Conservation (phyloP, 148 eudicot species). For the Nepenthes gracilis region DNA sequence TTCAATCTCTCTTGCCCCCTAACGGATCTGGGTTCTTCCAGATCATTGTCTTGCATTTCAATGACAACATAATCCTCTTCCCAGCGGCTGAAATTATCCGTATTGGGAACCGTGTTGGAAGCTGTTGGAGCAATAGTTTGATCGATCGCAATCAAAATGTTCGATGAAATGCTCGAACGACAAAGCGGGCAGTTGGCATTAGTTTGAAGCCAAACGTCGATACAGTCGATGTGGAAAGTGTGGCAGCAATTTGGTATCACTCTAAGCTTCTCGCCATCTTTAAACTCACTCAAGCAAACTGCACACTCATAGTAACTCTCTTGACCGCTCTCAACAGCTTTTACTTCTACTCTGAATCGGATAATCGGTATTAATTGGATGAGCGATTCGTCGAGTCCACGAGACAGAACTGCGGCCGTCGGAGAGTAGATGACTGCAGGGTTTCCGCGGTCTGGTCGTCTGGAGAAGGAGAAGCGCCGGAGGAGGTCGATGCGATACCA, state of each 20-base stretch:
- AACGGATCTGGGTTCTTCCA: slow-evolving; percentile 21
- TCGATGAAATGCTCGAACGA: slow-evolving; percentile 47
- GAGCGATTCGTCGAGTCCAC: slow-evolving; percentile 60
- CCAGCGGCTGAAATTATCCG: slow-evolving; percentile 8
- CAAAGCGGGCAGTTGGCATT: slow-evolving; percentile 85
- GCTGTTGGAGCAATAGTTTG: slow-evolving; percentile 2
- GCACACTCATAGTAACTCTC: slow-evolving; percentile 42
- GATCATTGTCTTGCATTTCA: slow-evolving; percentile 32
- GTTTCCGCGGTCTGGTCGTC: background rate
- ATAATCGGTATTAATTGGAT: slow-evolving; percentile 68
- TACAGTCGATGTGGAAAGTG: slow-evolving; percentile 80
- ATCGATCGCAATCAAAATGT: slow-evolving; percentile 5
- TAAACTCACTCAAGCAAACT: slow-evolving; percentile 69
- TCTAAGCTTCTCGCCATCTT: slow-evolving; percentile 54
- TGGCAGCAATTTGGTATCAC: slow-evolving; percentile 72
- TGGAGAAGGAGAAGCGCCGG: slow-evolving; percentile 28
- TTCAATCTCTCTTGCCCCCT: too few relatives aligned
- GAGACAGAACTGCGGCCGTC: slow-evolving; percentile 6
- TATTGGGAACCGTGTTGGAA: slow-evolving; percentile 1
- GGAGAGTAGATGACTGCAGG: slow-evolving; percentile 4
- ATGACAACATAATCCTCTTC: slow-evolving; percentile 74
- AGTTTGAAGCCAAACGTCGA: slow-evolving; percentile 83
- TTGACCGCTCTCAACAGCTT: background rate
- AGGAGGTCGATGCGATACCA: slow-evolving; percentile 43
- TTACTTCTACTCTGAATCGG: slow-evolving; percentile 20